phyloP scores from a whole-genome alignment of 2,329 filamentous ascomycete species.

The Fusarium tricinctum region DNA sequence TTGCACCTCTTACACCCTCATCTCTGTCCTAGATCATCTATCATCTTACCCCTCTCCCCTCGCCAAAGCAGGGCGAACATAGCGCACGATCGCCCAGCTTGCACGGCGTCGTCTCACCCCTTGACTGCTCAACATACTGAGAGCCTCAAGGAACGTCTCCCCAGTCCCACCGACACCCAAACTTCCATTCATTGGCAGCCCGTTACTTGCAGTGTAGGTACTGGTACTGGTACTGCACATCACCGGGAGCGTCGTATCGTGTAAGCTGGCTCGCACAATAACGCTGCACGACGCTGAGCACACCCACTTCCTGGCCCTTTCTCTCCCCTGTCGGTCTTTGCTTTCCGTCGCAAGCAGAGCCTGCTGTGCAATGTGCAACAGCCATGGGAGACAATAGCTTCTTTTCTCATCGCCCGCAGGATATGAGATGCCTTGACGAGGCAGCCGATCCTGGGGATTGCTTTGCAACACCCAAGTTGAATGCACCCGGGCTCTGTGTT shows the following conservation, averaged over 20 bases:
- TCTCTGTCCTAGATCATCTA: conserved; percentile 23
- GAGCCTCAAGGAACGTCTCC: conserved; percentile 44
- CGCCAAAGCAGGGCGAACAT: conserved; percentile 47
- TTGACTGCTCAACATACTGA: conserved; percentile 23
- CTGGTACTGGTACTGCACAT: conserved; percentile 23
- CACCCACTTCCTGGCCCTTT: conserved; percentile 28
- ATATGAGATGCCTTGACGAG: conserved; percentile 39
- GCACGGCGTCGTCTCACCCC: conserved; percentile 32
- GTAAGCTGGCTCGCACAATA: conserved; percentile 24
- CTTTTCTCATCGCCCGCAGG: conserved; percentile 47
- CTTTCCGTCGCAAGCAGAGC: conserved; percentile 27
- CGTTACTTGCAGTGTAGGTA: conserved; percentile 10
- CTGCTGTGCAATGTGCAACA: conserved; percentile 45
- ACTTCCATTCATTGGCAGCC: conserved; percentile 28
- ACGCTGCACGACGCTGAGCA: conserved; percentile 33
- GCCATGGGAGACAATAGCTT: conserved; percentile 31
- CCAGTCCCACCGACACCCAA: conserved; percentile 17
- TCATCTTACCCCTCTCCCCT: conserved; percentile 32
- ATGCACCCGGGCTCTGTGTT: conserved; percentile 12
- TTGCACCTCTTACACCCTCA: conserved; percentile 43
- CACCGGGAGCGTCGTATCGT: conserved; percentile 34
- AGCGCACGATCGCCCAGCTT: conserved; percentile 46
- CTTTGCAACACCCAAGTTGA: conserved; percentile 22
- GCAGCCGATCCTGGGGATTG: conserved; percentile 32
- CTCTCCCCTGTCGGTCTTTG: conserved; percentile 29